Percentiles rank a stretch among this genome's conserved stretches.
phyloP scores from a whole-genome alignment of 768 basidiomycete species.

The Termitomyces sp. region DNA sequence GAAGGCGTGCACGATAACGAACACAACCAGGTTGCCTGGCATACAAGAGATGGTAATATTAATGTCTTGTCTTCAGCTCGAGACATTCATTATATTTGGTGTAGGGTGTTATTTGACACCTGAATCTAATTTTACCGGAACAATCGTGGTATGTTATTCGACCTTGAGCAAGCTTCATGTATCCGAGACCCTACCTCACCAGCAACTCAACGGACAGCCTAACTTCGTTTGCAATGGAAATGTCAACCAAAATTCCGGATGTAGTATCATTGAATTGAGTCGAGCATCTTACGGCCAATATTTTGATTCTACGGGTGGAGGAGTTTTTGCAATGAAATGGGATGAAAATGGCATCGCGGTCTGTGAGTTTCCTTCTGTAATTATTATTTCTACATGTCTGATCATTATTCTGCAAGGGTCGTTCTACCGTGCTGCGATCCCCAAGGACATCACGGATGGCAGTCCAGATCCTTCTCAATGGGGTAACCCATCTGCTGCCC shows the following conservation, averaged over 20 bases:
- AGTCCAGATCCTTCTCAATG: constrained; percentile 64
- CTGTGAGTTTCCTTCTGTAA: constrained; percentile 45
- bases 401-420: constrained; percentile 49
- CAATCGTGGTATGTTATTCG: constrained; percentile 47
- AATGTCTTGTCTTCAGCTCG: neutral
- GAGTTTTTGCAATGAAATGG: constrained; percentile 90
- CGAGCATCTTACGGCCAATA: constrained; percentile 78
- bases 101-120: constrained; percentile 58
- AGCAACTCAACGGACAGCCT: constrained; percentile 47
- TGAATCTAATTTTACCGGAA: constrained; percentile 57
- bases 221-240: constrained; percentile 54
- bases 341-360: constrained; percentile 71
- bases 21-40: constrained; percentile 84
- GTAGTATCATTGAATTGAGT: constrained; percentile 77
- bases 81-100: constrained; percentile 5
- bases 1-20: constrained; percentile 84
- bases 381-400: neutral
- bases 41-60: constrained; percentile 57
- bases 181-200: neutral
- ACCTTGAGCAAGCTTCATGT: neutral
- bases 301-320: constrained; percentile 78
- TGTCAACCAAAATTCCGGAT: constrained; percentile 62
- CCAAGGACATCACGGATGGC: constrained; percentile 58
- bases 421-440: constrained; percentile 77
- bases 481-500: constrained; percentile 63